Evolutionary conservation across 192 early-diverging fungal species (phyloP).

Genomic region (Jimgerdemannia flammicorona): DNA sequence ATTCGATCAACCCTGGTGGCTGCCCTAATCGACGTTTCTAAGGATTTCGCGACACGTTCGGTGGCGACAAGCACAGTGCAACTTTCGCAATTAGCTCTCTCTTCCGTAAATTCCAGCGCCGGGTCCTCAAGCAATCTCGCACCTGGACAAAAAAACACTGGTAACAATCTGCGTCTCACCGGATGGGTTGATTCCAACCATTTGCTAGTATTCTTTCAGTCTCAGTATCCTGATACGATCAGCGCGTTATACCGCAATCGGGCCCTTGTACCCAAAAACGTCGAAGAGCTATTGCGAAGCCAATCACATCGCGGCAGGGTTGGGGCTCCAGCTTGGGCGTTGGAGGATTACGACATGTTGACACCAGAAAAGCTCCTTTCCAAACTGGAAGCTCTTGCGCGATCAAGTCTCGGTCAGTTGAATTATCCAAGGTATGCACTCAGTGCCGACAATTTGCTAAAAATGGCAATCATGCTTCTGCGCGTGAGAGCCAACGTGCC

Average conservation of each 20-base stretch:
- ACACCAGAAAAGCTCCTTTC: not conserved
- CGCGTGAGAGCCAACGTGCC: constrained; percentile 8
- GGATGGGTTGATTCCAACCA: constrained; percentile 18
- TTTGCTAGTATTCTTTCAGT: constrained; percentile 15
- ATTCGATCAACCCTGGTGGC: not conserved
- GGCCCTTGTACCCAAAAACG: constrained; percentile 1
- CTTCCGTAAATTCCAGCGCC: not conserved
- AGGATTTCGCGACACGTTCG: not conserved
- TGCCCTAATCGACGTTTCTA: not conserved
- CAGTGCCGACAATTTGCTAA: constrained; percentile 9
- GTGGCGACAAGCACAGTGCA: not conserved
- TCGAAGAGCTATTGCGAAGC: constrained; percentile 13
- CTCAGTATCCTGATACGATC: constrained; percentile 17
- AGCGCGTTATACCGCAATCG: constrained; percentile 14
- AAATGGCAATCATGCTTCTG: constrained; percentile 16
- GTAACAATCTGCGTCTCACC: not conserved
- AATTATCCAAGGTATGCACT: constrained; percentile 9
- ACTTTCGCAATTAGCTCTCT: no score
- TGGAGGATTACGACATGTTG: constrained; percentile 11
- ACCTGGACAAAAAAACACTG: not conserved
- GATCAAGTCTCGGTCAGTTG: not conserved
- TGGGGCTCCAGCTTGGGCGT: not conserved
- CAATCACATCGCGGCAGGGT: not conserved
- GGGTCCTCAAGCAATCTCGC: not conserved
- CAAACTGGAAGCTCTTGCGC: constrained; percentile 9